Base-by-base conservation (phyloP, 306 rosid genomes). In the Arachis stenosperma region DNA sequence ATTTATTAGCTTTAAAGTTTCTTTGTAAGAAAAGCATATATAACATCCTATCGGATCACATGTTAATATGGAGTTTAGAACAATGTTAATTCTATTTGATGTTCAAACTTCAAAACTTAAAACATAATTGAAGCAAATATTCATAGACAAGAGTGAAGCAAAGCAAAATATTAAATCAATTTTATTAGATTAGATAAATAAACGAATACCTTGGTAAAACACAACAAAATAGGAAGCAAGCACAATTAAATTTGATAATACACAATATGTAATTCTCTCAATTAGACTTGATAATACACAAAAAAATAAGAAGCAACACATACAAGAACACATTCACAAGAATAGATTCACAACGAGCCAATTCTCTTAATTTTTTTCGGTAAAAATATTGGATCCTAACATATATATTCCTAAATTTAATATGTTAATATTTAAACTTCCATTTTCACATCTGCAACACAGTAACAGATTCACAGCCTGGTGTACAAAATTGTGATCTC, bases 41-140 rank as follows among this genome's bases (percentile, higher is more conserved):
- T 2, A 5, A n/a, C 60, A 58, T 75, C 41, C 61, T 71, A 80
- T 61, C 80, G 6, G 65, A 60, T 68, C 74, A 80, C 80, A 69
- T 70, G 76, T 55, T 61, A 11, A n/a, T 7, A 2, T 33, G 3
- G 47, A 29, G 55, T 59, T 36, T 17, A 52, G 50, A 4, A 39
- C 52, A 63, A 14, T 6, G 33, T 72, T 60, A 27, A 13, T 37
- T 17, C 6, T 4, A 15, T 60, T 59, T 46, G 22, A 60, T 72
- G 60, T 61, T 60, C 37, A 60, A 59, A 58, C 56, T 27, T 29
- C 37, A 33, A 33, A 33, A 1, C 3, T 33, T 1, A 33, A 7
- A 56, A 67, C 51, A 46, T 46, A 46, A 10, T 46, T 58, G 27
- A 22, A 22, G 15, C 5, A 15, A 43, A 44, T 17, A 44, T 30